These are phyloP conservation scores for Coemansia sp. DNA, from an alignment of 192 early-diverging fungal species.

Conservation along the genomic window DNA sequence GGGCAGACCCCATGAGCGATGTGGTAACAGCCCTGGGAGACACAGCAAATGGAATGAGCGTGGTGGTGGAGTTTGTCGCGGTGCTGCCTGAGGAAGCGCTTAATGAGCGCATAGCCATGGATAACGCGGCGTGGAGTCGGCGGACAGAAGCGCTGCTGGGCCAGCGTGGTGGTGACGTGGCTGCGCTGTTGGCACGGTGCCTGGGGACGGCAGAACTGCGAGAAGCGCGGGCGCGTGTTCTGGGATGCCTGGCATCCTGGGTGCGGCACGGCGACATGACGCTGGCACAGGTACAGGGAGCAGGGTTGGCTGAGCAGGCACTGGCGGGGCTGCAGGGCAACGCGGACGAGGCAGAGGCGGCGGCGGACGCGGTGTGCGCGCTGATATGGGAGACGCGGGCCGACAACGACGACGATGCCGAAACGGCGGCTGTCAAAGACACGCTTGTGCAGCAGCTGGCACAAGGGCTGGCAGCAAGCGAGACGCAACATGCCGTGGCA, in stretches of 20 bases:
- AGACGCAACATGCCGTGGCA: no score
- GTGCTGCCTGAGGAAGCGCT: slow-evolving; percentile 86
- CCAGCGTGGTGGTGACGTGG: slow-evolving; percentile 63
- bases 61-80: slow-evolving; percentile 77
- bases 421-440: slow-evolving; percentile 57
- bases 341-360: slow-evolving; percentile 68
- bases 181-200: slow-evolving; percentile 67
- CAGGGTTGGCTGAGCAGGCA: slow-evolving; percentile 64
- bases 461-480: slow-evolving; percentile 37
- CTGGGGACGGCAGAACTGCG: slow-evolving; percentile 61
- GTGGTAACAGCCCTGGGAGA: slow-evolving; percentile 69
- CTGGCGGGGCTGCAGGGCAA: slow-evolving; percentile 72
- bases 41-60: slow-evolving; percentile 58
- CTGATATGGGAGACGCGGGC: slow-evolving; percentile 69
- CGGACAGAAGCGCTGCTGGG: slow-evolving; percentile 64
- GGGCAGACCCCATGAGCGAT: slow-evolving; percentile 77
- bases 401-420: slow-evolving; percentile 48
- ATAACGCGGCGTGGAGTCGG: slow-evolving; percentile 59
- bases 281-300: slow-evolving; percentile 58
- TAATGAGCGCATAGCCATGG: slow-evolving; percentile 63
- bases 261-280: slow-evolving; percentile 76
- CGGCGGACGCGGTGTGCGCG: slow-evolving; percentile 80
- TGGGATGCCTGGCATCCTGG: slow-evolving; percentile 83
- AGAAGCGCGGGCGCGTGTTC: slow-evolving; percentile 61
- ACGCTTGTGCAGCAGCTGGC: slow-evolving; percentile 57